Evolutionary conservation across 306 rosid species (phyloP), one percentile per base, ranked within the genome.

Genomic region (Medicago arabica): DNA sequence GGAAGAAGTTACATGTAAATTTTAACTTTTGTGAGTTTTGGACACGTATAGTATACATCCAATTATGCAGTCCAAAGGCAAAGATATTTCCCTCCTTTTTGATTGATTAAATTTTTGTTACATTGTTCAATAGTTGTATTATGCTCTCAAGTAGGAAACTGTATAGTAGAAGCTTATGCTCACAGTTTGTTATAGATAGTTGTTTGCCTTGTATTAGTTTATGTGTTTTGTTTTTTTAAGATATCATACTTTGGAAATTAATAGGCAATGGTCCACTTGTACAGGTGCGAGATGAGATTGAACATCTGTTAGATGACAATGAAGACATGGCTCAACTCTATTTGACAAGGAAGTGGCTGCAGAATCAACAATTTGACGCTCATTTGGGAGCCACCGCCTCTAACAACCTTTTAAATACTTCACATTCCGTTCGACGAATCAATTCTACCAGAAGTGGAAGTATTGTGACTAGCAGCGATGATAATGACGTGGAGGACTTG

Each of bases 311-410:
- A 82, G 99, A 95, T 84, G 97, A 95, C 84, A 95, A 90, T 54
- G 97, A 95, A 75, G 97, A 95, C 82, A 92, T 95, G 99, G 96
- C 97, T 21, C 91, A 95, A 34, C 84, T 95, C 84, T 89, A 95
- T 86, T 83, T 95, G 87, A 95, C 98, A 14, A 89, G 99, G 83
- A 95, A 90, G 82, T 86, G 91, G 97, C 76, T 87, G 53, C 99
- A 78, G 77, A 90, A 78, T 75, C 99, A 92, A 81, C 99, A 92
- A 78, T 15, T 81, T 14, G 93, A 89, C 78, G 85, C 88, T 78
- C 78, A 86, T 41, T 75, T 82, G 75, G 96, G 89, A 44, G 75
- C 85, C 60, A 74, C 83, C 13, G 81, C 85, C 40, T 85, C 89
- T 46, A 84, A 87, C 83, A 81, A 80, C 81, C 61, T 80, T 75